These are phyloP conservation scores for Alternaria triticimaculans DNA, from an alignment of 2,329 filamentous ascomycete species.

Conservation along the genomic window DNA sequence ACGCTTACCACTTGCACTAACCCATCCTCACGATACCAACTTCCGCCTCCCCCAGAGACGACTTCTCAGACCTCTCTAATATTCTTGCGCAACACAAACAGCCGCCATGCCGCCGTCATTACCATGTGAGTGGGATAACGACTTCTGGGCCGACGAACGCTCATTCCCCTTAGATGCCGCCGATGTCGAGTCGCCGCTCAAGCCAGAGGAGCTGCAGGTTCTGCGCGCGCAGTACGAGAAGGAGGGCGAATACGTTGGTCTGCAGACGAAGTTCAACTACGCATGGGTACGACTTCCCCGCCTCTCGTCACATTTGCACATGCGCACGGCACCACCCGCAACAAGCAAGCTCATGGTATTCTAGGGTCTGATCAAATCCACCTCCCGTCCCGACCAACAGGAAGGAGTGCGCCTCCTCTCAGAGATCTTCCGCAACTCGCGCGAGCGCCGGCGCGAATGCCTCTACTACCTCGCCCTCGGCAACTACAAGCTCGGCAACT, in stretches of 20 bases:
- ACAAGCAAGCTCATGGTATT: constrained; percentile 9
- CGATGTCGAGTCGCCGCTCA: constrained; percentile 94
- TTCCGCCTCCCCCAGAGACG: not conserved
- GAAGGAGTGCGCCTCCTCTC: constrained; percentile 91
- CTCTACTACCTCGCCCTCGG: constrained; percentile 97
- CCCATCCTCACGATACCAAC: not conserved
- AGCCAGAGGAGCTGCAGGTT: constrained; percentile 89
- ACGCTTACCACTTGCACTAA: constrained; percentile 1
- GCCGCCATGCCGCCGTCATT: constrained; percentile 44
- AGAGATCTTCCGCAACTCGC: constrained; percentile 93
- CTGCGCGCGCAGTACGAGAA: constrained; percentile 95
- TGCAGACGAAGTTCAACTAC: constrained; percentile 99
- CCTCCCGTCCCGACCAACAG: constrained; percentile 83
- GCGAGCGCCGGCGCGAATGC: constrained; percentile 93
- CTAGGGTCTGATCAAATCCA: constrained; percentile 94
- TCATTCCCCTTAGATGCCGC: constrained; percentile 76
- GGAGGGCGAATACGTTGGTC: constrained; percentile 93
- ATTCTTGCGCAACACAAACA: constrained; percentile 4
- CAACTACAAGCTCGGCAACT: constrained; percentile 98
- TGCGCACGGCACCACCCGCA: constrained; percentile 2
- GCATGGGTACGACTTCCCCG: constrained; percentile 75
- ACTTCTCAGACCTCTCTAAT: not conserved
- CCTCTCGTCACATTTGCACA: not conserved
- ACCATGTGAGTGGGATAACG: constrained; percentile 39
- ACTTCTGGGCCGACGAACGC: constrained; percentile 19